Base-by-base conservation (phyloP, 139 green algal genomes). In the Chlamydomonas sp. region DNA sequence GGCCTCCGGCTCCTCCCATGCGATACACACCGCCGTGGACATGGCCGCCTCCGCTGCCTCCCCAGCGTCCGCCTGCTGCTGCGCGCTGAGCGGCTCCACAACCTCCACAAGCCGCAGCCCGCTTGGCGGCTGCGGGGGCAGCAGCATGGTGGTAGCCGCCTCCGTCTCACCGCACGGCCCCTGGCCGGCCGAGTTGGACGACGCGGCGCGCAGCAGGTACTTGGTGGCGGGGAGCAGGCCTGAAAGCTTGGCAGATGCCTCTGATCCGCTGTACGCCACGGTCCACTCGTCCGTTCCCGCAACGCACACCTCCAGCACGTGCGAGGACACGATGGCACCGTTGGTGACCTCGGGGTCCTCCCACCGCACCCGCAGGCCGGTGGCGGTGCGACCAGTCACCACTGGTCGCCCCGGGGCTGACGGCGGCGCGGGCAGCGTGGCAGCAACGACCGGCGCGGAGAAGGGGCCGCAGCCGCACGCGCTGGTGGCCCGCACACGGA, bases 401-500 rank as follows among this genome's bases (percentile, higher is more conserved):
- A 49, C 78, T 3, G 86, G 90, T 63, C 74, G 83, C 0, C 14
- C 64, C 0, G 94, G 92, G 14, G 92, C 82, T 0, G 74, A 89
- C 4, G 94, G 94, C 66, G 90, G 90, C 20, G 91, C 93, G 4
- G 94, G 63, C 4, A 80, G 12, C 1, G 93, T 97, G 16, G 67
- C 76, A 5, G 76, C 86, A 0, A 64, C 57, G 15, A 86, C 64
- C 8, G 87, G 61, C 5, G 90, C 83, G 49, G 80, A 79, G 89
- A 84, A 95, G 4, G 86, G 63, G 1, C 92, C 89, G 63, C 77
- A 85, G 74, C 94, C 94, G n/a, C 83, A 85, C 58, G 76, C 64
- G 83, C 95, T 97, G 84, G 83, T 16, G 0, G 94, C 94, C 0
- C 93, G 86, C 10, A 93, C 85, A 0, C 94, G 88, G 49, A 91